phyloP scores from a whole-genome alignment of 208 protist genomes.

The Wallacemonas collosoma region DNA sequence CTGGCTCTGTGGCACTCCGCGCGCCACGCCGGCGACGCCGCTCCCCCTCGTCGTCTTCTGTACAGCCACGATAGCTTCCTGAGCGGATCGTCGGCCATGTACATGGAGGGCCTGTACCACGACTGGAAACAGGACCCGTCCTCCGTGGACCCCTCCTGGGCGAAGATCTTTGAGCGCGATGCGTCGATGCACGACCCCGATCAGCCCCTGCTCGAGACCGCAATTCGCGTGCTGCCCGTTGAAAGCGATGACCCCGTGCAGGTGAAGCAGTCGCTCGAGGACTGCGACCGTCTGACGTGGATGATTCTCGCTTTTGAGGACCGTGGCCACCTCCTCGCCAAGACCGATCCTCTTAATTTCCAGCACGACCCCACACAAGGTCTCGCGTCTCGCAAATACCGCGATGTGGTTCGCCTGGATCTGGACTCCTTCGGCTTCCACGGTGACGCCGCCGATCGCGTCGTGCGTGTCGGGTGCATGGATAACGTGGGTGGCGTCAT shows the following conservation, averaged over 20 bases:
- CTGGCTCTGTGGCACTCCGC: conserved; percentile 7
- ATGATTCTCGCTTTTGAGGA: conserved; percentile 93
- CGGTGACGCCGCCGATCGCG: conserved; percentile 57
- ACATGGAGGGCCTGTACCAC: conserved; percentile 86
- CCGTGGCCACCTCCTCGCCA: conserved; percentile 77
- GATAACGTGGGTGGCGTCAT: conserved; percentile 76
- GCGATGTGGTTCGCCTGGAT: conserved; percentile 68
- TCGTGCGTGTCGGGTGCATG: conserved; percentile 82
- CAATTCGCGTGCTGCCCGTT: conserved; percentile 70
- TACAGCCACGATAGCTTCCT: conserved; percentile 88
- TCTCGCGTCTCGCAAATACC: conserved; percentile 56
- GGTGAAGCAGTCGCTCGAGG: conserved; percentile 74
- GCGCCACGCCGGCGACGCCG: conserved; percentile 21
- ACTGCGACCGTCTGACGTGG: conserved; percentile 78
- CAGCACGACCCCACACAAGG: conserved; percentile 45
- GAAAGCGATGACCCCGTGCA: conserved; percentile 30
- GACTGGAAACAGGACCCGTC: conserved; percentile 73
- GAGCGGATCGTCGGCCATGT: conserved; percentile 73
- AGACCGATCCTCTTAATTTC: conserved; percentile 84
- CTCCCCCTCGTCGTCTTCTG: conserved; percentile 60
- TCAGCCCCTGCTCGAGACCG: conserved; percentile 49
- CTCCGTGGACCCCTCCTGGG: conserved; percentile 80
- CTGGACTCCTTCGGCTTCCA: conserved; percentile 86
- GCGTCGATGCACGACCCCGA: conserved; percentile 49
- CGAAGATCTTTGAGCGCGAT: conserved; percentile 53